phyloP scores from a whole-genome alignment of 352 stramenopile species.

The Phytophthora quininea region DNA sequence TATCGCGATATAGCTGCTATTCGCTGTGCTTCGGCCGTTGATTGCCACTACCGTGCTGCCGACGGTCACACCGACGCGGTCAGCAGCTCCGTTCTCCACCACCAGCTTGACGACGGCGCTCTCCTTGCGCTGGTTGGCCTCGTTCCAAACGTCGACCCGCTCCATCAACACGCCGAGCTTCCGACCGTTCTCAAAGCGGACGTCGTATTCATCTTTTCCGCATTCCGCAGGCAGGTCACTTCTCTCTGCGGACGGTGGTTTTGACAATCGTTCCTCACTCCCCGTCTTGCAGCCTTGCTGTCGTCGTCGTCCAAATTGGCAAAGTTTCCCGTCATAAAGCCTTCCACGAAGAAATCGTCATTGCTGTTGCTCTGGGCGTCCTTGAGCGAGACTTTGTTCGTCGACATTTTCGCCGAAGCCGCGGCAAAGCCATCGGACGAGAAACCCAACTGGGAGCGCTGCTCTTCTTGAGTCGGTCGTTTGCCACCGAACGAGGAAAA shows the following conservation, averaged over 20 bases:
- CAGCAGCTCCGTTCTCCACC: constrained; percentile 76
- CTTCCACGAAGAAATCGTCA: constrained; percentile 57
- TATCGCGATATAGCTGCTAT: constrained; percentile 68
- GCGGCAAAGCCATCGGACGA: constrained; percentile 52
- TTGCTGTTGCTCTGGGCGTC: constrained; percentile 29
- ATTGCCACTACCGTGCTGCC: constrained; percentile 79
- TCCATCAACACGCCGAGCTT: constrained; percentile 89
- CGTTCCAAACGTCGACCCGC: constrained; percentile 69
- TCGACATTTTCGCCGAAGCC: constrained; percentile 17
- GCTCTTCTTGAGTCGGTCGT: constrained; percentile 68
- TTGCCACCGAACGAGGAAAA: constrained; percentile 45
- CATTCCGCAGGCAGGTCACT: constrained; percentile 43
- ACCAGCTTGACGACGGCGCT: constrained; percentile 82
- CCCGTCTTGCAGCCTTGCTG: constrained; percentile 8
- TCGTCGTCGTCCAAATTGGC: constrained; percentile 68
- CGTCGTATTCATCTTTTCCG: constrained; percentile 69
- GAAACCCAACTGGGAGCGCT: constrained; percentile 64
- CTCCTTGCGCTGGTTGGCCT: constrained; percentile 63
- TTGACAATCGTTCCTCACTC: constrained; percentile 18
- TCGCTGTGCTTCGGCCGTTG: constrained; percentile 59
- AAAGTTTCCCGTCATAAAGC: constrained; percentile 68
- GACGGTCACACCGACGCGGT: constrained; percentile 67
- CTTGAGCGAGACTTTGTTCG: constrained; percentile 53
- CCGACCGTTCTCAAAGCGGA: constrained; percentile 73
- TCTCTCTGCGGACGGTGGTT: constrained; percentile 19